Base-by-base conservation (phyloP, 345 rosid genomes). In the Odontarrhena argentea region DNA sequence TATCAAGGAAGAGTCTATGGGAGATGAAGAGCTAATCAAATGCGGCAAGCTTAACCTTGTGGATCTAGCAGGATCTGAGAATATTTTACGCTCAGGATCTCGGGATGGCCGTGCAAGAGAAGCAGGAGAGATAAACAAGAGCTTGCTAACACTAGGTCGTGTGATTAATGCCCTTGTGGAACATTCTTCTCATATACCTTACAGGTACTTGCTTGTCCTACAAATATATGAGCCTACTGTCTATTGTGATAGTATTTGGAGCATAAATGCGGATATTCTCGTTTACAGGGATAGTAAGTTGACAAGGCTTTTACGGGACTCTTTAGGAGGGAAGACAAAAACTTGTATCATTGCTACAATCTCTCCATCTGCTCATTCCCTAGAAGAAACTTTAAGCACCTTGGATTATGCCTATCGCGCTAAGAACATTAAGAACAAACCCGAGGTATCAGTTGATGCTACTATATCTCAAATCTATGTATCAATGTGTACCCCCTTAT, bases 1-100 rank as follows among this genome's bases (percentile, higher is more conserved):
- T 61, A 74, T 93, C 5, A 93, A 88, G 76, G 98, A 93, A 77
- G 87, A 90, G 9, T 73, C 86, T 32, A 70, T 87, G 55, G 97
- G 89, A 64, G 97, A 87, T n/a, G 96, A 87, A 53, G 97, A 93
- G 58, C 65, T 93, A 26, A 88, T 93, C 46, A 93, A 93, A 76
- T 93, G 98, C 63, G 98, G 98, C 43, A 93, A 90, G 85, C 97
- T 93, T 70, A 86, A 90, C 72, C 97, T 93, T 75, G 98, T 93
- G 68, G 98, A 93, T 85, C 75, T 93, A 82, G 98, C 98, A 12
- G 98, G 98, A 56, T 93, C 98, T 12, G 98, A 93, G 71, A 93
- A 93, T 58, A 88, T 93, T 66, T 85, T 86, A 34, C 87, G 96
- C 4, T 90, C 94, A 5, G 98, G 96, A 63, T 84, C 96, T 63